These are phyloP conservation scores for Zymoseptoria passerinii DNA, from an alignment of 2,329 filamentous ascomycete genomes.

Conservation along the genomic window DNA sequence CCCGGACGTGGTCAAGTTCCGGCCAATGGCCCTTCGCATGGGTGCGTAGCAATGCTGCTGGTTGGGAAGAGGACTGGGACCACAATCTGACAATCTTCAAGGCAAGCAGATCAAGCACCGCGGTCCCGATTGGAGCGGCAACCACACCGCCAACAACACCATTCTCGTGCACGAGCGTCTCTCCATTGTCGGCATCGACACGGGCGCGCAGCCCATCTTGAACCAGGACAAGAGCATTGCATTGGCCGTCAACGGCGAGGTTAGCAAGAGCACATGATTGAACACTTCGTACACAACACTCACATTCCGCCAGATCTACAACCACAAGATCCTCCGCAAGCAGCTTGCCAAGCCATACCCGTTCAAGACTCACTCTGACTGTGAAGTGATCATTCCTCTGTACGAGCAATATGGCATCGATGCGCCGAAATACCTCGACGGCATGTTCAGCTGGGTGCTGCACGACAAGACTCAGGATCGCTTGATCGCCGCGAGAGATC, in stretches of 20 bases:
- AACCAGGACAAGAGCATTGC: constrained; percentile 83
- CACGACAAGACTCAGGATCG: constrained; percentile 94
- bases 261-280: constrained; percentile 43
- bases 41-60: constrained; percentile 21
- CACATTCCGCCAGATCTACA: constrained; percentile 50
- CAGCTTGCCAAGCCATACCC: constrained; percentile 73
- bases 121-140: constrained; percentile 95
- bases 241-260: constrained; percentile 97
- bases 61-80: no score
- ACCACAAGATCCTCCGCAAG: constrained; percentile 93
- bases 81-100: neutral
- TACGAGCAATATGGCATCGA: constrained; percentile 90
- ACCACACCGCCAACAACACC: constrained; percentile 79
- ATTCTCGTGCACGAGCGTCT: constrained; percentile 97
- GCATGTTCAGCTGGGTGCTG: constrained; percentile 99
- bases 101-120: constrained; percentile 92
- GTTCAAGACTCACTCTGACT: constrained; percentile 98
- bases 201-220: constrained; percentile 88
- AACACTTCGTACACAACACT: neutral
- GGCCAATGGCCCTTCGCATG: constrained; percentile 86
- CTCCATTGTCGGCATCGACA: constrained; percentile 95
- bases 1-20: constrained; percentile 92
- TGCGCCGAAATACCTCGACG: constrained; percentile 86
- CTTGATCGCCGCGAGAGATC: constrained; percentile 86
- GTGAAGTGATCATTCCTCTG: constrained; percentile 96